Evolutionary conservation across 306 rosid genomes (phyloP).

Genomic region (Hippophae gyantsensis): DNA sequence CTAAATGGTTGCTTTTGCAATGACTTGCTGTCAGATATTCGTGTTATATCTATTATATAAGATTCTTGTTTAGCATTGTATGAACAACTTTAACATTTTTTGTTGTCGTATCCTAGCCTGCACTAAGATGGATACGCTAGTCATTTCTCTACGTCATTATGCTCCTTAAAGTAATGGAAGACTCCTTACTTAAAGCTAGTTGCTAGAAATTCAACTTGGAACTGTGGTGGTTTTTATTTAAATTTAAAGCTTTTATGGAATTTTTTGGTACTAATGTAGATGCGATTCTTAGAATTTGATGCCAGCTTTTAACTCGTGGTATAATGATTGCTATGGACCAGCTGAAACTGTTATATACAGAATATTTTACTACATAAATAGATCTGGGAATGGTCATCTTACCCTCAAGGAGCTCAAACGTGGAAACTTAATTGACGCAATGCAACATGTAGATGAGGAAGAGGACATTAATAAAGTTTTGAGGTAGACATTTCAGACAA

Average conservation of each 20-base stretch:
- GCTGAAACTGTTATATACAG: constrained; percentile 99
- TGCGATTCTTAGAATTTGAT: too few relatives aligned
- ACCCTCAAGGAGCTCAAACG: constrained; percentile 93
- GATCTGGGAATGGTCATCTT: constrained; percentile 81
- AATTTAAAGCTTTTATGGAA: too few relatives aligned
- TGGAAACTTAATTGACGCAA: constrained; percentile 91
- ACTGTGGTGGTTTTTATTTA: too few relatives aligned
- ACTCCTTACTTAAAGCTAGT: too few relatives aligned
- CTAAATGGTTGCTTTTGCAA: not conserved
- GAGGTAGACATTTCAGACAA: constrained; percentile 41
- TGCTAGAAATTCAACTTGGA: too few relatives aligned
- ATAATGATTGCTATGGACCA: constrained; percentile 45
- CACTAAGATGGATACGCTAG: not conserved
- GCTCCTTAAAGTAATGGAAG: too few relatives aligned
- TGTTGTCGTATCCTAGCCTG: not conserved
- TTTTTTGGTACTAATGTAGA: too few relatives aligned
- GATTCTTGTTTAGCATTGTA: too few relatives aligned
- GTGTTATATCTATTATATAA: too few relatives aligned
- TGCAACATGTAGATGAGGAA: constrained; percentile 99
- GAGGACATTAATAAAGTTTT: constrained; percentile 98
- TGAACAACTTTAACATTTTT: too few relatives aligned
- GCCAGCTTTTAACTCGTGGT: not conserved
- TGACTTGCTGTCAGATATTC: too few relatives aligned
- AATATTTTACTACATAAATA: constrained; percentile 93
- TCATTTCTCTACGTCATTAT: too few relatives aligned